phyloP scores from a whole-genome alignment of 768 basidiomycete species.

The Boletus eberwhitei region DNA sequence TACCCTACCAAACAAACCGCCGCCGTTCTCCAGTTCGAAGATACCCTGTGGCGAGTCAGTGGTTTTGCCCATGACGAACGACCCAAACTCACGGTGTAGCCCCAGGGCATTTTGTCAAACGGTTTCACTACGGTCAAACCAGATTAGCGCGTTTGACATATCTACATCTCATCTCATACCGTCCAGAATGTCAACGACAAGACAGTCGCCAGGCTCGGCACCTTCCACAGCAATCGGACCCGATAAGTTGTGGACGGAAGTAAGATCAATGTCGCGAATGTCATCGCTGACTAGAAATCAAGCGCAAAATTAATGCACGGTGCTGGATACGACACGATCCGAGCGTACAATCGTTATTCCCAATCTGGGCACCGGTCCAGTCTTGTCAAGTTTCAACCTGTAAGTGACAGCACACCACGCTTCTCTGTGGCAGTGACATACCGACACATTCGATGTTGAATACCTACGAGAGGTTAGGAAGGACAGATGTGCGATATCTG shows the following conservation, averaged over 20 bases:
- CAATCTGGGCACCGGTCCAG: constrained; percentile 79
- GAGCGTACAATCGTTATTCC: constrained; percentile 64
- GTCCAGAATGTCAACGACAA: constrained; percentile 79
- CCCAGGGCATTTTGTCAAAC: constrained; percentile 79
- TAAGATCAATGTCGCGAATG: constrained; percentile 60
- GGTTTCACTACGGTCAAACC: constrained; percentile 44
- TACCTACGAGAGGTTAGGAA: constrained; percentile 35
- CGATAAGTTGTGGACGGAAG: constrained; percentile 69
- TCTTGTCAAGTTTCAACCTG: constrained; percentile 36
- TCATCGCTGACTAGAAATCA: constrained; percentile 55
- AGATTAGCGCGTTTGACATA: neutral
- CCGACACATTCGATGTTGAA: constrained; percentile 73
- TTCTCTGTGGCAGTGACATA: constrained; percentile 24
- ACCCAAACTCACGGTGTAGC: constrained; percentile 53
- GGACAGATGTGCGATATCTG: neutral
- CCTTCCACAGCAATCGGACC: constrained; percentile 75
- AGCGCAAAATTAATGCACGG: neutral
- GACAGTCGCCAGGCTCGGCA: constrained; percentile 74
- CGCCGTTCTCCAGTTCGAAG: constrained; percentile 71
- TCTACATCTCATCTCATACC: constrained; percentile 34
- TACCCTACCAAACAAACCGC: constrained; percentile 61
- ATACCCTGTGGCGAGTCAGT: constrained; percentile 50
- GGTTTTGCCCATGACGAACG: too few relatives aligned
- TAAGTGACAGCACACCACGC: neutral
- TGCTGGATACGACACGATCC: neutral